Base-by-base conservation (phyloP, 2,329 filamentous ascomycete genomes). In the Coniochaeta hoffmannii region DNA sequence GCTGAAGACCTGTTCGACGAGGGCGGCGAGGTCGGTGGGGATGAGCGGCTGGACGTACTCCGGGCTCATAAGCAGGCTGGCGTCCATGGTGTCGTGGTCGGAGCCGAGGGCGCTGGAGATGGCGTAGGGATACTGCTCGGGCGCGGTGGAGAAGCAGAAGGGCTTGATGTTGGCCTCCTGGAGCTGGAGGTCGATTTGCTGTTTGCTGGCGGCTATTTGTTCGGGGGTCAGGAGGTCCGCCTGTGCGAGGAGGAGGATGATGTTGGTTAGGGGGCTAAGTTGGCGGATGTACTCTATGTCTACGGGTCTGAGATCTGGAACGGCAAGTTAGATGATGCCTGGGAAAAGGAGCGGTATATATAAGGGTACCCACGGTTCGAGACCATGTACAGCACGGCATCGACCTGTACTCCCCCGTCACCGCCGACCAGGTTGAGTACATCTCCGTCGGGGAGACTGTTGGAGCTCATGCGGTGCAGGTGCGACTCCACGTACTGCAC, bases 11-110 rank as follows among this genome's bases (percentile, higher is more conserved):
- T 82, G 81, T 9, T 83, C 75, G n/a, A 96, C 81, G 1, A 97
- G 76, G 9, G 73, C 69, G 5, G 70, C 65, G 2, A 97, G 80
- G 41, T 97, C 92, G 9, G 90, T 94, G 0, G 81, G 71, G 3
- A 89, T 72, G 4, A 97, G 76, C 1, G 93, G 93, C 58, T 90
- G 87, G 14, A 94, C 76, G 66, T 97, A 97, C 64, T 94, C 89
- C 1, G 92, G 87, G 55, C 86, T 91, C 93, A 97, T 97, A 17
- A 97, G 79, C 0, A 96, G 76, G 64, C 90, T 96, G 17, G 92
- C 93, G 68, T 97, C 93, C 86, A 97, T 95, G 44, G 80, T 84
- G 36, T 96, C 90, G 58, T 84, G 74, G 63, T 97, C 90, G 22
- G 82, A 81, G 1, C 80, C 82, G 24, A 82, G 76, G 12, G 82